phyloP scores from a whole-genome alignment of 2,329 filamentous ascomycete species.

The Hymenoscyphus albidus region DNA sequence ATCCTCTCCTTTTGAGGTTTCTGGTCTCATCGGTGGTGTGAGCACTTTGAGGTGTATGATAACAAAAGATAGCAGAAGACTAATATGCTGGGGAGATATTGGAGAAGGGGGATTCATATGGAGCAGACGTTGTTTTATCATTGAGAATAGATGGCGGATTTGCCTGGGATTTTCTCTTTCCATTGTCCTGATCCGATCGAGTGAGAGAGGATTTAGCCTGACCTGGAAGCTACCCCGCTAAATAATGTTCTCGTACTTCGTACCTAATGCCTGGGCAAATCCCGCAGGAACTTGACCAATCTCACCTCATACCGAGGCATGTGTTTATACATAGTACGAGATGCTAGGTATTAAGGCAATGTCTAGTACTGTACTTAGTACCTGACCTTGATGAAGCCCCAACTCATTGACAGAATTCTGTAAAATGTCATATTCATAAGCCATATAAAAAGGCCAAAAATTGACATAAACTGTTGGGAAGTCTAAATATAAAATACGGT shows the following conservation, averaged over 20 bases:
- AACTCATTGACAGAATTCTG: not conserved
- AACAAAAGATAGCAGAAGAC: not conserved
- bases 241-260: not conserved
- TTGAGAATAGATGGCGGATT: constrained; percentile 2
- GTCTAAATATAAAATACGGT: not conserved
- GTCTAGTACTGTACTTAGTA: not conserved
- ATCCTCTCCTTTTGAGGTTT: constrained; percentile 21
- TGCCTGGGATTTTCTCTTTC: not conserved
- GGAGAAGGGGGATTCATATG: not conserved
- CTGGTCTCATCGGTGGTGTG: constrained; percentile 11
- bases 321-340: not conserved
- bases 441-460: not conserved
- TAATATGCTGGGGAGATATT: not conserved
- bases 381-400: not conserved
- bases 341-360: not conserved
- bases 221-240: not conserved
- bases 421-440: not conserved
- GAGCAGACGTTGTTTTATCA: constrained; percentile 6
- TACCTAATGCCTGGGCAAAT: not conserved
- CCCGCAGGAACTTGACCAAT: not conserved
- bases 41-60: constrained; percentile 11
- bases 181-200: not conserved
- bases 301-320: not conserved
- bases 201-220: not conserved
- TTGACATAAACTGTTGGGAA: not conserved